phyloP scores from a whole-genome alignment of 2,329 filamentous ascomycete species.

The Fusarium concolor region DNA sequence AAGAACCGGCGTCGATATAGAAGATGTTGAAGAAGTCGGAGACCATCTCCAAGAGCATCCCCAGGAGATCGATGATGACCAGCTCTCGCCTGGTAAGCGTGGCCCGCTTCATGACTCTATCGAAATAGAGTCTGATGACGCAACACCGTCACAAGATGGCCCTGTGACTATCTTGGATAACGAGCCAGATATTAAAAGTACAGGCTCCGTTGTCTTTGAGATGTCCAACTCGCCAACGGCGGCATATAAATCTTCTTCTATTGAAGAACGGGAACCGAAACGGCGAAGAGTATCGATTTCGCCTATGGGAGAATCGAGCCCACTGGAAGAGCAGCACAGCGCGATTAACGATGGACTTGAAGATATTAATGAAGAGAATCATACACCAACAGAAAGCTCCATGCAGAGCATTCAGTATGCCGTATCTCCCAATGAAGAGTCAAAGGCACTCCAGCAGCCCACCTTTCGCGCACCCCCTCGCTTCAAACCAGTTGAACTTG shows the following conservation, averaged over 20 bases:
- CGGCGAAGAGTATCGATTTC: conserved; percentile 48
- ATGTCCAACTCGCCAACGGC: conserved; percentile 5
- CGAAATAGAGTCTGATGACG: conserved; percentile 46
- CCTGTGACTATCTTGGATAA: conserved; percentile 6
- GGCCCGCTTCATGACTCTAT: conserved; percentile 43
- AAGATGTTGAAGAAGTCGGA: conserved; percentile 51
- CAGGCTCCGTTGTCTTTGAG: conserved; percentile 16
- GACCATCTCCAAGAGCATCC: conserved; percentile 24
- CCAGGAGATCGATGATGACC: conserved; percentile 9
- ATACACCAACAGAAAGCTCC: conserved; percentile 20
- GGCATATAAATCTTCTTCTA: conserved; percentile 10
- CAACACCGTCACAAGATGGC: conserved; percentile 29
- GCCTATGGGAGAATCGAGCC: conserved; percentile 33
- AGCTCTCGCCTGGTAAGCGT: conserved; percentile 12
- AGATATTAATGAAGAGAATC: conserved; percentile 1
- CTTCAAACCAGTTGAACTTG: conserved; percentile 51
- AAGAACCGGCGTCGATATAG: conserved; percentile 44
- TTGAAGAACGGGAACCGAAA: conserved; percentile 43
- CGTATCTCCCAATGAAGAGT: conserved; percentile 29
- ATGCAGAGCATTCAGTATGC: conserved; percentile 26
- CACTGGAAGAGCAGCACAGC: conserved; percentile 1
- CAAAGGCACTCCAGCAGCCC: conserved; percentile 49
- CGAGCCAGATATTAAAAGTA: background rate
- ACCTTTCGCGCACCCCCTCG: conserved; percentile 55
- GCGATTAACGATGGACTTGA: background rate